phyloP scores from a whole-genome alignment of 1,139 yeast genomes.

The Hansenula sp. region DNA sequence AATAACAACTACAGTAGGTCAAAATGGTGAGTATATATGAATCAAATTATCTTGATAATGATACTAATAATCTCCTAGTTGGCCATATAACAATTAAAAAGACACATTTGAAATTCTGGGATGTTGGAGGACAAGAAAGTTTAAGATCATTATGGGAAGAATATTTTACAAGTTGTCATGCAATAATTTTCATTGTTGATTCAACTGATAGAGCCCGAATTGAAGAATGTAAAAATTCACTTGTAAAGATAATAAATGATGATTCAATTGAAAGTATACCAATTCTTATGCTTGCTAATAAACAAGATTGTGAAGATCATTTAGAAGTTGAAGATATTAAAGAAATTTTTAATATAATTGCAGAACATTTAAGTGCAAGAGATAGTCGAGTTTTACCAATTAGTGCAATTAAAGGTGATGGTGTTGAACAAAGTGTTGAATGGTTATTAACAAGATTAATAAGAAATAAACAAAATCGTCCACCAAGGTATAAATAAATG shows the following conservation, averaged over 20 bases:
- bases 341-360: conserved; percentile 73
- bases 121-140: conserved; percentile 89
- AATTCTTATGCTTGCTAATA: conserved; percentile 89
- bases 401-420: conserved; percentile 83
- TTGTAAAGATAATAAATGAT: conserved; percentile 41
- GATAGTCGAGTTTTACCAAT: conserved; percentile 89
- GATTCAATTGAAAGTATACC: conserved; percentile 76
- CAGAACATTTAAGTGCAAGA: conserved; percentile 82
- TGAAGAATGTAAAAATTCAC: conserved; percentile 72
- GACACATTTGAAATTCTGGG: conserved; percentile 80
- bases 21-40: conserved; percentile 49
- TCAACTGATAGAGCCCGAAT: conserved; percentile 81
- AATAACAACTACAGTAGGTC: conserved; percentile 71
- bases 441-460: conserved; percentile 80
- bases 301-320: conserved; percentile 85
- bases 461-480: conserved; percentile 69
- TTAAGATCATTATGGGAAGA: conserved; percentile 83
- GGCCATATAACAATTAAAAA: conserved; percentile 49
- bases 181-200: conserved; percentile 87
- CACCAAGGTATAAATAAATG: conserved; percentile 40
- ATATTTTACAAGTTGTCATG: conserved; percentile 83
- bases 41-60: too few relatives aligned
- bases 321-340: conserved; percentile 76
- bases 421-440: conserved; percentile 79
- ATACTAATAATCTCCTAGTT: too few relatives aligned